Percentiles rank a stretch among this genome's conserved stretches.
Evolutionary conservation across 306 rosid genomes (phyloP).

Genomic region (Trichosanthes truncata): DNA sequence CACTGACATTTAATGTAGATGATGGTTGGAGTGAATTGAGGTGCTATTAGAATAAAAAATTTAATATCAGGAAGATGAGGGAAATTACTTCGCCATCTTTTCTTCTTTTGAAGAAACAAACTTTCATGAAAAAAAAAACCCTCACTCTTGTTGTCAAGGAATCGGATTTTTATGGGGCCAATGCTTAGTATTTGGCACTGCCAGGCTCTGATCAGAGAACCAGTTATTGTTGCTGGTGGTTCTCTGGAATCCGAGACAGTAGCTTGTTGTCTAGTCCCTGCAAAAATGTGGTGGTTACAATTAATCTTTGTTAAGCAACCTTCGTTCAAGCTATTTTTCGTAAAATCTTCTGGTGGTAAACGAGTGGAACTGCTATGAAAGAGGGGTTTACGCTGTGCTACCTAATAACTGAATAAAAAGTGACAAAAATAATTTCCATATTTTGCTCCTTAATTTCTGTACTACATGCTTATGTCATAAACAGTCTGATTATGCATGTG

Average conservation of each 20-base stretch:
- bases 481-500: neutral
- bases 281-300: neutral
- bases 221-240: neutral
- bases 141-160: neutral
- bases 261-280: neutral
- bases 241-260: neutral
- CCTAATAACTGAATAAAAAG: neutral
- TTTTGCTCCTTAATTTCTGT: neutral
- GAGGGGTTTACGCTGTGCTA: neutral
- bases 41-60: neutral
- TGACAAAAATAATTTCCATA: neutral
- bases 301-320: neutral
- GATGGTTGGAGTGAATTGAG: neutral
- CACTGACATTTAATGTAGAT: neutral
- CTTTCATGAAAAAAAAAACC: neutral
- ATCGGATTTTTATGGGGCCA: neutral
- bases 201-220: neutral
- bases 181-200: neutral
- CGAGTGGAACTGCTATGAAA: neutral
- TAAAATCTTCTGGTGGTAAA: neutral
- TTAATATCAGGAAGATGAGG: neutral
- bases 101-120: neutral
- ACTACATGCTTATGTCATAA: neutral
- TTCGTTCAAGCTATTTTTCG: neutral
- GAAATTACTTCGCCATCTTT: neutral